Conservation (phyloP, 768 basidiomycete species). For the Termitomyces sp. region DNA sequence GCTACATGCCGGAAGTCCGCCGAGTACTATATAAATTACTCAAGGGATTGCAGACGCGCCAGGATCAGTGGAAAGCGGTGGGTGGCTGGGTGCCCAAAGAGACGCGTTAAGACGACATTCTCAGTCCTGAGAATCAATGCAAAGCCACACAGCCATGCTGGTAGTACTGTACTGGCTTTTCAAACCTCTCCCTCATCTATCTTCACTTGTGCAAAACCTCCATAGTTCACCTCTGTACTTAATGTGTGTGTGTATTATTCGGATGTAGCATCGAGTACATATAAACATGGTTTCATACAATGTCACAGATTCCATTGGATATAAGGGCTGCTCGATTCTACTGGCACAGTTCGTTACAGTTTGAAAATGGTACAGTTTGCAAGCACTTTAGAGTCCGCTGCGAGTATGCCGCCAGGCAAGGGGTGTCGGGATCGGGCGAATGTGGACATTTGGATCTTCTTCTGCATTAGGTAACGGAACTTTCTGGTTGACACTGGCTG, state of each 20-base stretch:
- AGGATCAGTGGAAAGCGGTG: conserved; percentile 38
- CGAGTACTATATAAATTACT: conserved; percentile 78
- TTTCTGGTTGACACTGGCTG: too few relatives aligned
- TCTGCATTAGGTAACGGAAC: too few relatives aligned
- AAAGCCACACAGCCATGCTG: too few relatives aligned
- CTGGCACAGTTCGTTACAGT: too few relatives aligned
- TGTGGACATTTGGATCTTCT: too few relatives aligned
- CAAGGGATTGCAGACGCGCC: conserved; percentile 77
- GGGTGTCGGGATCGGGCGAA: too few relatives aligned
- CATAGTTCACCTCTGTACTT: background rate
- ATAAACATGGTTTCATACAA: background rate
- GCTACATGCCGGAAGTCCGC: conserved; percentile 78
- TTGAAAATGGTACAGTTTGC: too few relatives aligned
- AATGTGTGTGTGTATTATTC: background rate
- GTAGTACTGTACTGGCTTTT: background rate
- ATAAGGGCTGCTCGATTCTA: too few relatives aligned
- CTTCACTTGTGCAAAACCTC: background rate
- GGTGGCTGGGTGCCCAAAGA: conserved; percentile 6
- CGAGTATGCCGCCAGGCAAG: too few relatives aligned
- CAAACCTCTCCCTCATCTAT: background rate
- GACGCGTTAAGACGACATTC: background rate
- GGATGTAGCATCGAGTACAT: background rate
- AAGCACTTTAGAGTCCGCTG: too few relatives aligned
- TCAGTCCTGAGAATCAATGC: background rate
- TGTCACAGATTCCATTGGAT: background rate